Conservation (phyloP, 2,329 filamentous ascomycete genomes). For the Fusarium sp. region DNA sequence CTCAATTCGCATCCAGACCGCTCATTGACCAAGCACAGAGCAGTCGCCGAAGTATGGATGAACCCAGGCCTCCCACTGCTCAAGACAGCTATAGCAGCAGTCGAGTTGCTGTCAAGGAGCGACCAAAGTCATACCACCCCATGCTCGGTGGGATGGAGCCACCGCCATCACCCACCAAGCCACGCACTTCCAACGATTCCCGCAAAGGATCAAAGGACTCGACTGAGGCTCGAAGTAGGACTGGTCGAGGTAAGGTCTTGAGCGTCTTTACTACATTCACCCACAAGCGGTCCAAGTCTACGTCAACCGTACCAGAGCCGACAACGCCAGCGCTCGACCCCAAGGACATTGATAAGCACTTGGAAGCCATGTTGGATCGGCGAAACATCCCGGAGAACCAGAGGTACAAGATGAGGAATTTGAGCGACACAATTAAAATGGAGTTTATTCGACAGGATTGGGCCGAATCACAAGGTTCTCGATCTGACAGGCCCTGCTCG, state of each 20-base stretch:
- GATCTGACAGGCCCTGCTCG: constrained; percentile 57
- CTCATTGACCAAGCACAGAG: constrained; percentile 36
- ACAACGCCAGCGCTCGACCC: constrained; percentile 65
- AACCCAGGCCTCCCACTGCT: constrained; percentile 34
- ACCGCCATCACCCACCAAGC: constrained; percentile 38
- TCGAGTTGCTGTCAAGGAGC: constrained; percentile 51
- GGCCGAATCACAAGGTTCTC: constrained; percentile 70
- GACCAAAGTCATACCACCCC: constrained; percentile 64
- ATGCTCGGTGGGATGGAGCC: constrained; percentile 39
- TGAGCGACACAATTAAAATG: constrained; percentile 91
- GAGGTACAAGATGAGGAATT: constrained; percentile 91
- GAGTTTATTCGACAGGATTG: constrained; percentile 94
- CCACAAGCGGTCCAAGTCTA: constrained; percentile 53
- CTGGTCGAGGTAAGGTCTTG: constrained; percentile 55
- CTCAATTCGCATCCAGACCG: constrained; percentile 68
- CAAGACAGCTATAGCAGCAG: constrained; percentile 33
- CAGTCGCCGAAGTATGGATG: constrained; percentile 43
- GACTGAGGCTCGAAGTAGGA: constrained; percentile 49
- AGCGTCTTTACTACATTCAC: constrained; percentile 53
- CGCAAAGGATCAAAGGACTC: constrained; percentile 47
- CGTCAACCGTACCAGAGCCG: constrained; percentile 40
- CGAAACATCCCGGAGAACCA: constrained; percentile 95
- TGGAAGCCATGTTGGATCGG: constrained; percentile 78
- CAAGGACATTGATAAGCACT: constrained; percentile 66
- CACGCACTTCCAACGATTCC: constrained; percentile 36